phyloP scores from a whole-genome alignment of 2,329 filamentous ascomycete genomes.

The Fusarium sp. region DNA sequence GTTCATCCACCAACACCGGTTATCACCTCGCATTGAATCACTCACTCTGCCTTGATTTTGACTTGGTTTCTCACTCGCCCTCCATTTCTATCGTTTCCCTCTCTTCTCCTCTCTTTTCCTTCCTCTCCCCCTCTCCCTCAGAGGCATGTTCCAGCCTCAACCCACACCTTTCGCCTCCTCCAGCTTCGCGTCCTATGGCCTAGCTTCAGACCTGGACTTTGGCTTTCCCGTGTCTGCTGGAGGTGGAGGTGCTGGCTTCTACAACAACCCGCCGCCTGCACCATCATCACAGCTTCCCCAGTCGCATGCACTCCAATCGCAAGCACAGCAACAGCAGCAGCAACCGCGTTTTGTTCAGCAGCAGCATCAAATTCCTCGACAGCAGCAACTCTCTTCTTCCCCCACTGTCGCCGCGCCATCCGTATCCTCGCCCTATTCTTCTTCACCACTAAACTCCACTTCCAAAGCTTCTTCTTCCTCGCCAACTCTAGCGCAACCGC shows the following conservation, averaged over 20 bases:
- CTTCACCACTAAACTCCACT: constrained; percentile 29
- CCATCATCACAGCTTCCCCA: constrained; percentile 13
- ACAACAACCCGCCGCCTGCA: constrained; percentile 28
- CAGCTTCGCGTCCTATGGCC: constrained; percentile 53
- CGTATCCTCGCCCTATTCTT: constrained; percentile 29
- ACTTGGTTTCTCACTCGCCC: neutral
- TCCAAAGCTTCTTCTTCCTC: constrained; percentile 32
- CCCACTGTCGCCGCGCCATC: constrained; percentile 15
- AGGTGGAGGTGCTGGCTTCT: constrained; percentile 39
- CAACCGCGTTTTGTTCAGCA: constrained; percentile 16
- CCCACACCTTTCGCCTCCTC: constrained; percentile 59
- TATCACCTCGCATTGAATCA: constrained; percentile 7
- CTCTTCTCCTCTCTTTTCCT: neutral
- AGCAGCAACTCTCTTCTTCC: constrained; percentile 26
- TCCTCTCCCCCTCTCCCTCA: neutral
- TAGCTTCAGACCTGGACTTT: constrained; percentile 46
- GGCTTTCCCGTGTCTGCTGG: constrained; percentile 38
- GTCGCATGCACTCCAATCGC: constrained; percentile 23
- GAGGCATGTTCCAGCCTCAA: constrained; percentile 65
- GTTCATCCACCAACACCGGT: neutral
- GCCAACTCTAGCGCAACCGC: constrained; percentile 29
- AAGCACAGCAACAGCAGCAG: constrained; percentile 1
- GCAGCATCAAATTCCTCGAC: constrained; percentile 6
- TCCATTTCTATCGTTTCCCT: constrained; percentile 2
- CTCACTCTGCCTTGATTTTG: constrained; percentile 20